Conservation (phyloP, 305 asterid species). For the Stenogyne calaminthoides region DNA sequence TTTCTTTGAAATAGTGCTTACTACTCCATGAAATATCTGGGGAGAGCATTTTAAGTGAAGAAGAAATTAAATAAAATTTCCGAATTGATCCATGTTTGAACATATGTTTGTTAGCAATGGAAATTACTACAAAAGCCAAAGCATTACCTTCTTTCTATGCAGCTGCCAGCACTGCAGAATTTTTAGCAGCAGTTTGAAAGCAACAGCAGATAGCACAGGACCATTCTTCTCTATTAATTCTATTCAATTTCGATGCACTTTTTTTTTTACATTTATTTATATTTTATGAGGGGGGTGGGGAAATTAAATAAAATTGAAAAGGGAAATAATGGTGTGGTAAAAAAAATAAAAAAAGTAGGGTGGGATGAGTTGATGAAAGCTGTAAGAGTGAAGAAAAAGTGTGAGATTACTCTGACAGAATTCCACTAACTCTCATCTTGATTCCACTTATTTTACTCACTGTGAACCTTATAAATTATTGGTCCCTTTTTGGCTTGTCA, state of each 20-base stretch:
- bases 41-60: slow-evolving; percentile 28
- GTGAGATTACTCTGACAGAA: slow-evolving; percentile 36
- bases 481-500: background rate
- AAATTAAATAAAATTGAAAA: background rate
- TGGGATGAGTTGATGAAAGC: slow-evolving; percentile 22
- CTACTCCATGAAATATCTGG: slow-evolving; percentile 34
- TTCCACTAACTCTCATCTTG: slow-evolving; percentile 48
- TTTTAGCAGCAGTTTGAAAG: slow-evolving; percentile 53
- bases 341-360: slow-evolving; percentile 30
- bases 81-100: slow-evolving; percentile 23
- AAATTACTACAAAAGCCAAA: slow-evolving; percentile 49
- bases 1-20: slow-evolving; percentile 22
- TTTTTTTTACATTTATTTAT: slow-evolving; percentile 12
- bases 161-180: slow-evolving; percentile 40
- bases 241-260: slow-evolving; percentile 27
- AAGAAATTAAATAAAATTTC: background rate
- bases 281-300: background rate
- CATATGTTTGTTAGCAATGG: slow-evolving; percentile 37
- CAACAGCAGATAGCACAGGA: slow-evolving; percentile 47
- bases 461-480: slow-evolving; percentile 28
- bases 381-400: background rate
- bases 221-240: slow-evolving; percentile 28
- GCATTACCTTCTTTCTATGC: slow-evolving; percentile 47
- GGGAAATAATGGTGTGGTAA: background rate
- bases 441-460: slow-evolving; percentile 38